Conservation (phyloP, 805 yeast species). For the Spencermartinsiella europaea region DNA sequence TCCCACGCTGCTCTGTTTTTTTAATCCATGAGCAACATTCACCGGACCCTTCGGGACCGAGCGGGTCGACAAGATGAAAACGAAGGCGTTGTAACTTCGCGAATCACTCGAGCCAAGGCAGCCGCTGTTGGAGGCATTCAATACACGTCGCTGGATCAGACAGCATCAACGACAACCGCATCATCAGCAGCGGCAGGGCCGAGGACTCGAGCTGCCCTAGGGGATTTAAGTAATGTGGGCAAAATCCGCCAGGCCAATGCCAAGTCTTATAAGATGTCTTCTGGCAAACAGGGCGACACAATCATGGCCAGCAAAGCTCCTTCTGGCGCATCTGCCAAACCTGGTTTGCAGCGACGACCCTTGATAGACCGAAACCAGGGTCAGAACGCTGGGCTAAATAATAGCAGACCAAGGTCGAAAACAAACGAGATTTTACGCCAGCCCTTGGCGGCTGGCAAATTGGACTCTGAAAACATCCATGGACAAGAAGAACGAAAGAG, state of each 20-base stretch:
- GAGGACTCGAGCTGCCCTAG: conserved; percentile 32
- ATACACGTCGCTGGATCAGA: conserved; percentile 7
- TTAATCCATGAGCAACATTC: too few relatives aligned
- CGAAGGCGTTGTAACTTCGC: conserved; percentile 2
- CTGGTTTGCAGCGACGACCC: background rate
- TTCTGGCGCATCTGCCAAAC: background rate
- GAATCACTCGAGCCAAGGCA: conserved; percentile 17
- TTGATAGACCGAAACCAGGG: background rate
- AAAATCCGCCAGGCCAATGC: conserved; percentile 10
- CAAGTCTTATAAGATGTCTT: too few relatives aligned
- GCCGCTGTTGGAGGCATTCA: conserved; percentile 12
- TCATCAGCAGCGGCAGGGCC: conserved; percentile 1
- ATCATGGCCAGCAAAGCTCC: background rate
- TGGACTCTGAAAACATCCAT: background rate
- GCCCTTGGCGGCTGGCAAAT: background rate
- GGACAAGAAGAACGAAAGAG: background rate
- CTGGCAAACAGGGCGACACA: background rate
- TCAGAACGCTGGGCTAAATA: background rate
- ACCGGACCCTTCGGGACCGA: too few relatives aligned
- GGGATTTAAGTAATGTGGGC: conserved; percentile 31
- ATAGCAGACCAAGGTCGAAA: too few relatives aligned
- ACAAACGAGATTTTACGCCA: too few relatives aligned
- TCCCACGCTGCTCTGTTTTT: too few relatives aligned
- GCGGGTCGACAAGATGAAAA: conserved; percentile 10
- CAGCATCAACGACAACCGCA: conserved; percentile 3